Conservation (phyloP, 2,329 filamentous ascomycete genomes). For the Escovopsis sp. region DNA sequence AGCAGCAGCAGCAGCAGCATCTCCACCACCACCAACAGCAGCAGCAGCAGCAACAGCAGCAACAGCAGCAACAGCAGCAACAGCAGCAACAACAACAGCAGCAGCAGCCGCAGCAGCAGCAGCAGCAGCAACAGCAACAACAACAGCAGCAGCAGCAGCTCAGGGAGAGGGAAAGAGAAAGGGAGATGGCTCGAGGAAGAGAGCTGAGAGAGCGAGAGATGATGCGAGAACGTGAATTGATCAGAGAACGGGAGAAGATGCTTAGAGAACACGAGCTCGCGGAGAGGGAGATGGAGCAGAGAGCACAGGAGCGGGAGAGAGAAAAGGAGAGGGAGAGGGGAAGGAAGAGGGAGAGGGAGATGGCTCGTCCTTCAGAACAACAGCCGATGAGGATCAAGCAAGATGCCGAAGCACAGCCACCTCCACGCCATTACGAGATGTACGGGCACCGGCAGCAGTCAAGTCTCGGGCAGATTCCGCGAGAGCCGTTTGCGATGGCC, state of each 20-base stretch:
- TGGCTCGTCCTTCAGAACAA: conserved; percentile 15
- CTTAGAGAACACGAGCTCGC: neutral
- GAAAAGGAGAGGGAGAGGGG: conserved; percentile 11
- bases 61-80: conserved; percentile 9
- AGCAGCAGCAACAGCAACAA: conserved; percentile 8
- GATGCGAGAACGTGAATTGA: conserved; percentile 10
- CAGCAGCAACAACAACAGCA: conserved; percentile 12
- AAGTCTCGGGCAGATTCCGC: conserved; percentile 21
- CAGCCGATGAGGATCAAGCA: conserved; percentile 30
- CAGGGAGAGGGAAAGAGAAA: conserved; percentile 8
- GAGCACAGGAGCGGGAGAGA: conserved; percentile 8
- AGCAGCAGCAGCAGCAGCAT: conserved; percentile 10
- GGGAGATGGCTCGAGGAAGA: conserved; percentile 7
- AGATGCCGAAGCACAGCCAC: conserved; percentile 29
- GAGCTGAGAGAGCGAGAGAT: conserved; percentile 6
- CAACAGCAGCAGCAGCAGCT: conserved; percentile 3
- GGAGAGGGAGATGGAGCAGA: conserved; percentile 4
- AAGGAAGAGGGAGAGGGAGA: conserved; percentile 17
- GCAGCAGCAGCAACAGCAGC: conserved; percentile 9
- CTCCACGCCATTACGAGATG: conserved; percentile 29
- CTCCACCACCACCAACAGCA: conserved; percentile 13
- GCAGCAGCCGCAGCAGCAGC: conserved; percentile 11
- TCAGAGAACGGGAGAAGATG: conserved; percentile 5
- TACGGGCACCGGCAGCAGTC: conserved; percentile 26
- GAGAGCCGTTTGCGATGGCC: conserved; percentile 27